A percentile compares a stretch with the other conserved stretches of the same genome.
These are phyloP conservation scores for Picea glauca DNA, from an alignment of 75 land plant species.

Conservation along the genomic window DNA sequence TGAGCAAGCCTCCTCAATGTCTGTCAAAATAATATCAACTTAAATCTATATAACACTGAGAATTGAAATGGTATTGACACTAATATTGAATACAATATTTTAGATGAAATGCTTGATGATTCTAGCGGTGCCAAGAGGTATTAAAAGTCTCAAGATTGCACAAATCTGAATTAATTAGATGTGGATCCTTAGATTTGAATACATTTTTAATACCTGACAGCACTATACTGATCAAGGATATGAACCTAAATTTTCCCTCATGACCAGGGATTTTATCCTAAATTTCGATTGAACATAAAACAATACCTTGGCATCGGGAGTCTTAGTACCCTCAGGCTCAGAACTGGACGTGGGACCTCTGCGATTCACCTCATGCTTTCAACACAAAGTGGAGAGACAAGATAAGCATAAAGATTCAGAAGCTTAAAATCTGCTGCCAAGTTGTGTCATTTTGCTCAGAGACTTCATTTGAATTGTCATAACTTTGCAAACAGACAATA, in stretches of 20 bases:
- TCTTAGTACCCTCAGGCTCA: constrained; percentile 53
- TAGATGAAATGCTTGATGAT: too few species aligned
- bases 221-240: too few species aligned
- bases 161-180: too few species aligned
- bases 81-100: background rate
- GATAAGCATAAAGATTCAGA: background rate
- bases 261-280: too few species aligned
- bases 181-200: too few species aligned
- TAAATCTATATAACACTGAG: background rate
- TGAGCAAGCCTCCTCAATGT: constrained; percentile 88
- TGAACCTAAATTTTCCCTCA: too few species aligned
- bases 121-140: too few species aligned
- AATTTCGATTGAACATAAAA: too few species aligned
- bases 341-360: constrained; percentile 35
- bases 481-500: too few species aligned
- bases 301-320: constrained; percentile 51
- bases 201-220: too few species aligned
- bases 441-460: background rate
- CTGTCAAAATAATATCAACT: constrained; percentile 23
- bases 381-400: background rate
- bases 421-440: background rate
- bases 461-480: too few species aligned
- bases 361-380: constrained; percentile 1
- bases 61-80: background rate
- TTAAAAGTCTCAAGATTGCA: too few species aligned